phyloP scores from a whole-genome alignment of 2,329 filamentous ascomycete species.

The Epichloe aotearoae region DNA sequence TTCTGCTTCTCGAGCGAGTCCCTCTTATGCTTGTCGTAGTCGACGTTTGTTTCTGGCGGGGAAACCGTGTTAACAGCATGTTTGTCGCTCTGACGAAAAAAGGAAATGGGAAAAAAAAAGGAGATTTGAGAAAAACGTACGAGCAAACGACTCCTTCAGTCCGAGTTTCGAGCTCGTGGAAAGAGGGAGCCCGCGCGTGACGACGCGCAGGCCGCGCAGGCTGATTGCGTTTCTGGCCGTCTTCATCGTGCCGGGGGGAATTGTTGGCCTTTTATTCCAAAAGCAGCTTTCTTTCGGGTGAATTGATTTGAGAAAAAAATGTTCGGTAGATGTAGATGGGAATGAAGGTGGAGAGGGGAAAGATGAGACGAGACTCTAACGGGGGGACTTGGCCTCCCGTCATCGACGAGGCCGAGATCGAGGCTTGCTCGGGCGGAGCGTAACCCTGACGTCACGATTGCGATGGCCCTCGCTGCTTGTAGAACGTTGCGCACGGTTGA shows the following conservation, averaged over 20 bases:
- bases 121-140: too few species aligned
- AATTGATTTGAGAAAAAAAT: not conserved
- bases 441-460: conserved; percentile 10
- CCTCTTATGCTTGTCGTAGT: conserved; percentile 45
- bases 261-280: not conserved
- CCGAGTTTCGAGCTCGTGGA: conserved; percentile 16
- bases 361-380: not conserved
- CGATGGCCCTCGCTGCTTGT: not conserved
- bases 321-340: not conserved
- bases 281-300: not conserved
- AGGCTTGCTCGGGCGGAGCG: not conserved
- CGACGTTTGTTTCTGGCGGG: conserved; percentile 21
- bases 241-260: not conserved
- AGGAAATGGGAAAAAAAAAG: too few species aligned
- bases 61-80: not conserved
- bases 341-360: not conserved
- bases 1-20: conserved; percentile 54
- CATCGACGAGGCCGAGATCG: too few species aligned
- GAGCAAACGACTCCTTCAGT: conserved; percentile 24
- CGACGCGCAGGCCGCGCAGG: conserved; percentile 14
- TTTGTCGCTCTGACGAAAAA: too few species aligned
- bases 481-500: not conserved
- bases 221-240: not conserved
- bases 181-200: conserved; percentile 13
- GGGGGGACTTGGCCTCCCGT: not conserved